Evolutionary conservation across 768 basidiomycete genomes (phyloP).

Genomic region (Hemileccinum impolitum): DNA sequence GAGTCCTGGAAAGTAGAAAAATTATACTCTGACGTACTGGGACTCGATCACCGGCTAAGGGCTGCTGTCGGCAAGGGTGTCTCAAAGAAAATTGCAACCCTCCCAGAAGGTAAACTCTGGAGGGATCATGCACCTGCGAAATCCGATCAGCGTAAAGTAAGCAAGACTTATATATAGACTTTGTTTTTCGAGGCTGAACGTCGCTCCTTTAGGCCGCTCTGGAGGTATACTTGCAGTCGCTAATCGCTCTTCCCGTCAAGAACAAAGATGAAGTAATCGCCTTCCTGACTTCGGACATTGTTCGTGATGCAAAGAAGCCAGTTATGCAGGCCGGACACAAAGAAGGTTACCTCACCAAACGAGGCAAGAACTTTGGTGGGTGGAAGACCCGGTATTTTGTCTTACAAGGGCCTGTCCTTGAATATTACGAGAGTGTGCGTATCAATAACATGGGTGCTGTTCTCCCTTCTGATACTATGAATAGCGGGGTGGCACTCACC

Average conservation of each 20-base stretch:
- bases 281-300: constrained; percentile 89
- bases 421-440: constrained; percentile 95
- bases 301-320: constrained; percentile 70
- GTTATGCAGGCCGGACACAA: constrained; percentile 83
- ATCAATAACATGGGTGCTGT: constrained; percentile 1
- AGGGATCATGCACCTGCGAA: constrained; percentile 96
- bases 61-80: constrained; percentile 53
- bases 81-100: constrained; percentile 69
- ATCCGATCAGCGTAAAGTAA: constrained; percentile 92
- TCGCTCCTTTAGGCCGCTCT: constrained; percentile 53
- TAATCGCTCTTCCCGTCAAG: constrained; percentile 79
- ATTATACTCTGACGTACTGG: constrained; percentile 89
- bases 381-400: constrained; percentile 98
- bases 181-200: constrained; percentile 7
- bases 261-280: constrained; percentile 87
- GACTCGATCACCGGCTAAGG: constrained; percentile 77
- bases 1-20: constrained; percentile 87
- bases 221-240: constrained; percentile 81
- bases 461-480: constrained; percentile 12
- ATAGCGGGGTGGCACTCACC: constrained; percentile 85
- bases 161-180: constrained; percentile 17
- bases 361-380: constrained; percentile 96
- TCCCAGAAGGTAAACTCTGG: constrained; percentile 94
- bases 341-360: constrained; percentile 93
- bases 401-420: constrained; percentile 82